Evolutionary conservation across 179 eudicot genomes (phyloP), one percentile per base, ranked within the genome.

Genomic region (Actinidia arguta): DNA sequence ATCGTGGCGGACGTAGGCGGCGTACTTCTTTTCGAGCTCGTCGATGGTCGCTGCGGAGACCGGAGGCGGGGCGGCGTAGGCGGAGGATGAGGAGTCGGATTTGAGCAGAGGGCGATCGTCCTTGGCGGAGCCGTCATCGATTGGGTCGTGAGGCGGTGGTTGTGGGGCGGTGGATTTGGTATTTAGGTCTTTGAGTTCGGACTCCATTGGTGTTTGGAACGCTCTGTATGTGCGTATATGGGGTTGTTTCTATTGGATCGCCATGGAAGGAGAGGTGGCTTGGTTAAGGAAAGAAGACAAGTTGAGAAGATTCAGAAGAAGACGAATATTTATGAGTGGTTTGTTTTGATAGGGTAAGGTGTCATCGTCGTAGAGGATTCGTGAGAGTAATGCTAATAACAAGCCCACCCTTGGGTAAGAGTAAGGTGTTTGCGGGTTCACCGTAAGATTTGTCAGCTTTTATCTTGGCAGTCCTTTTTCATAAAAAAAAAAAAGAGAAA

Each of bases 11-110:
- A 90, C 97, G 27, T 78, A 96, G 1, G 99, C 92, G 13, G 99
- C 97, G 87, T 59, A 96, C 85, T 93, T 96, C 84, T 84, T 93
- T 87, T 96, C 96, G 81, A 96, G 87, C 73, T 92, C 97, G 4
- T 88, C 83, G 46, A 93, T 80, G 61, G 79, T 87, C 9, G 76
- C 86, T 18, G 76, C 71, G 8, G 93, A 78, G 24, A 75, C 66
- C 1, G 88, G 67, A 0, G 81, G 75, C 16, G 66, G 69, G 6
- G 85, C 27, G 31, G 70, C 42, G 36, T 1, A 31, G 48, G 73
- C 27, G 59, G 71, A 14, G 8, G 47, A 24, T 5, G 46, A 20
- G n/a, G 82, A 80, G 47, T 88, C 86, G 77, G 94, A 62, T 78
- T 89, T 90, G 63, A 94, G 94, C 78, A 95, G 94, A 11, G 98